Conservation (phyloP, 805 yeast species). For the Maudiozyma barnettii region DNA sequence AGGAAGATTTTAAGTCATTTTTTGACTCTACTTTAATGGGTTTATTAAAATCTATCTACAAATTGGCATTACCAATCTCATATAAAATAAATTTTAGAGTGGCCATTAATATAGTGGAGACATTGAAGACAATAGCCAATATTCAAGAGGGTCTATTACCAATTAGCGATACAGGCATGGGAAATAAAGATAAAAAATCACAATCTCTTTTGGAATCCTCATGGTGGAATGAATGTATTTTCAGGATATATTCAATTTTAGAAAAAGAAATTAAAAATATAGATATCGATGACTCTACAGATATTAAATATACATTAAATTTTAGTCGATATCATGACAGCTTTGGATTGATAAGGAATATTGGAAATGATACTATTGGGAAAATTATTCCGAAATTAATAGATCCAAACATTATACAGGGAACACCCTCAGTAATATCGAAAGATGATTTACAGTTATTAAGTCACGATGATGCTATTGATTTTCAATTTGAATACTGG, state of each 20-base stretch:
- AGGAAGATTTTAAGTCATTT: constrained; percentile 7
- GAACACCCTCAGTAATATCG: constrained; percentile 20
- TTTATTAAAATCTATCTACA: constrained; percentile 27
- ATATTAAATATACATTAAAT: constrained; percentile 2
- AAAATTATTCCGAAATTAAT: constrained; percentile 16
- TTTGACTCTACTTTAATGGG: constrained; percentile 13
- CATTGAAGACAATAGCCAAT: constrained; percentile 37
- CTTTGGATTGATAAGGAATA: constrained; percentile 21
- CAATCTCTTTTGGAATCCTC: neutral
- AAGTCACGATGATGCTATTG: constrained; percentile 1
- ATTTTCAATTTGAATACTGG: constrained; percentile 20
- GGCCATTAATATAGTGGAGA: constrained; percentile 44
- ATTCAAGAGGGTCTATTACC: constrained; percentile 6
- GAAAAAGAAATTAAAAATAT: constrained; percentile 12
- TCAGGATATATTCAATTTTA: constrained; percentile 18
- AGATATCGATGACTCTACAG: neutral
- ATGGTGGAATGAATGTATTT: constrained; percentile 24
- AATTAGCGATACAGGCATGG: neutral
- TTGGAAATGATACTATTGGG: constrained; percentile 21
- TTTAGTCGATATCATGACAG: constrained; percentile 12
- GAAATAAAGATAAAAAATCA: neutral
- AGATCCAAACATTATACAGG: constrained; percentile 13
- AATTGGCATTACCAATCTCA: constrained; percentile 35
- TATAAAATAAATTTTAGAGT: constrained; percentile 45
- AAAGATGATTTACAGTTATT: constrained; percentile 16